Evolutionary conservation across 2,329 filamentous ascomycete species (phyloP).

Genomic region (Didymella pomorum): DNA sequence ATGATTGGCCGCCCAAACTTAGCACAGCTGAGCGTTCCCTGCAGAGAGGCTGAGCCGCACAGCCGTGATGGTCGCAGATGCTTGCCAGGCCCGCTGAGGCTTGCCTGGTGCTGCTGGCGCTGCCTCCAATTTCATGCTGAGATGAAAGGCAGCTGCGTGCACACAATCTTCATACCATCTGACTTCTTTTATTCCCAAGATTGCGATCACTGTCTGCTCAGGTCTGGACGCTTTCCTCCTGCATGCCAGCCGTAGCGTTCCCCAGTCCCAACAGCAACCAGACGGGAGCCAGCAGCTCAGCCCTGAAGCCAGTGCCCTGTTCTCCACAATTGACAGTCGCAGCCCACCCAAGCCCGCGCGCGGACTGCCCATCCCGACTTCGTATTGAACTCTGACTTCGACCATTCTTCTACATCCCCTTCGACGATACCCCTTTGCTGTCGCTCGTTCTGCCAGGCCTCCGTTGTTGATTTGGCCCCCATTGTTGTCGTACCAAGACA

Average conservation of each 20-base stretch:
- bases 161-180: neutral
- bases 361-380: neutral
- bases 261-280: slow-evolving; percentile 12
- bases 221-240: neutral
- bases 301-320: neutral
- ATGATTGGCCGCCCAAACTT: slow-evolving; percentile 3
- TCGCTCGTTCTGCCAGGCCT: neutral
- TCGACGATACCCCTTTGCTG: neutral
- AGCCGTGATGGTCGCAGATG: slow-evolving; percentile 1
- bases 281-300: slow-evolving; percentile 1
- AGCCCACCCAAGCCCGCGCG: neutral
- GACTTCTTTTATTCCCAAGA: neutral
- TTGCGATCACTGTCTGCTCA: neutral
- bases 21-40: slow-evolving; percentile 6
- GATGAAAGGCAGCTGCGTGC: neutral
- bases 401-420: neutral
- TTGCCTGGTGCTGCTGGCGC: slow-evolving; percentile 1
- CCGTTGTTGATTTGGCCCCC: neutral
- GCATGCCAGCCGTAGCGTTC: slow-evolving; percentile 5
- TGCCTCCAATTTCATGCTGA: slow-evolving; percentile 2
- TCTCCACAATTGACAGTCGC: slow-evolving; percentile 10
- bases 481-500: neutral
- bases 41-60: slow-evolving; percentile 17
- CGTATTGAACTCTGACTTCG: neutral
- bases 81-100: neutral